Evolutionary conservation across 495 filamentous ascomycete genomes (phyloP).

Genomic region (Collariella sp.): DNA sequence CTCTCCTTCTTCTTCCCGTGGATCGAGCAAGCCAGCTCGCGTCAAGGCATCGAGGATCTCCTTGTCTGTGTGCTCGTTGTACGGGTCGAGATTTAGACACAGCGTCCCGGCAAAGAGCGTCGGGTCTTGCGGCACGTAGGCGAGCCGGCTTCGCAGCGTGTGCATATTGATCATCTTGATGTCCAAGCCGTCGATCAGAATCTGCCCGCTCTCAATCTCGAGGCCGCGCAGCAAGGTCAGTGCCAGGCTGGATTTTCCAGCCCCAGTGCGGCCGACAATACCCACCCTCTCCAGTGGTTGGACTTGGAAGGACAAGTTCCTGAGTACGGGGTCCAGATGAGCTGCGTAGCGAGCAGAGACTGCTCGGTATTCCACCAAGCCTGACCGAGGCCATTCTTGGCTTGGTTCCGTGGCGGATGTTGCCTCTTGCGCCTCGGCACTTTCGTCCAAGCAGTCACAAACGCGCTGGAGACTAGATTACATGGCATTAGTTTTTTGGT

Average conservation of each 20-base stretch:
- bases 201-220: slow-evolving; percentile 26
- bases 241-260: slow-evolving; percentile 34
- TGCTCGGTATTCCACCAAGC: neutral
- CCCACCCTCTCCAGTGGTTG: slow-evolving; percentile 30
- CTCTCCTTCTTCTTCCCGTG: no score
- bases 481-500: slow-evolving; percentile 1
- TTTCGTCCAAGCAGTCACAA: slow-evolving; percentile 4
- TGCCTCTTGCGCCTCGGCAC: slow-evolving; percentile 2
- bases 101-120: slow-evolving; percentile 38
- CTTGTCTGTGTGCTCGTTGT: slow-evolving; percentile 37
- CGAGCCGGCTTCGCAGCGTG: slow-evolving; percentile 29
- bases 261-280: slow-evolving; percentile 41
- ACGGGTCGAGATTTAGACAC: slow-evolving; percentile 39
- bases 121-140: slow-evolving; percentile 39
- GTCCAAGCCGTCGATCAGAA: slow-evolving; percentile 38
- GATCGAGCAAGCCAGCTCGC: no score
- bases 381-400: slow-evolving; percentile 6
- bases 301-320: slow-evolving; percentile 28
- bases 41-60: no score
- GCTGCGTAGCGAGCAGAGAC: slow-evolving; percentile 14
- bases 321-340: slow-evolving; percentile 25
- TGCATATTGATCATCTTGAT: slow-evolving; percentile 27
- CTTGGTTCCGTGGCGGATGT: neutral
- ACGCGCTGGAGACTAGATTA: slow-evolving; percentile 1
- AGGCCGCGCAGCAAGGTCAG: slow-evolving; percentile 34